Percentiles rank a stretch among this genome's conserved stretches.
Evolutionary conservation across 257 asterid genomes (phyloP).

Genomic region (Solanum appendiculatum): DNA sequence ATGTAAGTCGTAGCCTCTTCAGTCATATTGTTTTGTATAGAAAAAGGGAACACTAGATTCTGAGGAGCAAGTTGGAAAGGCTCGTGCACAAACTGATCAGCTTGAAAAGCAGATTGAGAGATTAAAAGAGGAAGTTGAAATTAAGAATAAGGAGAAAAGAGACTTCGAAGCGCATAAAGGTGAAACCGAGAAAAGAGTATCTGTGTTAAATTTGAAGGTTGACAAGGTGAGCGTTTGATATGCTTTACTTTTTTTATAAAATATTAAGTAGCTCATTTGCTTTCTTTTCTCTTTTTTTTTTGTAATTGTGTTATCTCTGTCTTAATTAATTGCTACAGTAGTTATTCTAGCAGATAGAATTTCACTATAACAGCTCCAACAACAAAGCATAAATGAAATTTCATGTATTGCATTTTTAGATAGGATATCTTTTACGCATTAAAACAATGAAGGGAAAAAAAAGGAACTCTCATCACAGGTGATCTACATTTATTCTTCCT

Average conservation of each 20-base stretch:
- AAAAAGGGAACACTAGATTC: constrained; percentile 47
- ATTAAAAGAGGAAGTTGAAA: constrained; percentile 38
- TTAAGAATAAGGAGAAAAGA: constrained; percentile 44
- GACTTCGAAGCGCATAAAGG: constrained; percentile 38
- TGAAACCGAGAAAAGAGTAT: constrained; percentile 51
- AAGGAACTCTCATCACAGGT: background rate
- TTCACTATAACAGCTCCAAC: background rate
- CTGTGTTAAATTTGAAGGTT: constrained; percentile 41
- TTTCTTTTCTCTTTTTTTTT: background rate
- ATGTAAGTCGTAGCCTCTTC: background rate
- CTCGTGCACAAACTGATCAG: constrained; percentile 59
- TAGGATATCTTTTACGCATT: background rate
- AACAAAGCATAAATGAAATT: background rate
- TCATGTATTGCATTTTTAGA: background rate
- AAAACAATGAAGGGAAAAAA: background rate
- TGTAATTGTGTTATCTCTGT: background rate
- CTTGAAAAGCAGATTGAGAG: constrained; percentile 62
- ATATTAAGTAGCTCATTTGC: background rate
- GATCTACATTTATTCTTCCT: background rate
- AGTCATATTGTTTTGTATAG: constrained; percentile 15
- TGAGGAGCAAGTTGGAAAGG: constrained; percentile 57
- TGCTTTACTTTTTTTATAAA: background rate
- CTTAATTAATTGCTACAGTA: background rate
- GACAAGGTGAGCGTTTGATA: constrained; percentile 36
- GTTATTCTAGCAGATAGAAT: background rate